Conservation (phyloP, 257 asterid species). For the Henckelia pumila region DNA sequence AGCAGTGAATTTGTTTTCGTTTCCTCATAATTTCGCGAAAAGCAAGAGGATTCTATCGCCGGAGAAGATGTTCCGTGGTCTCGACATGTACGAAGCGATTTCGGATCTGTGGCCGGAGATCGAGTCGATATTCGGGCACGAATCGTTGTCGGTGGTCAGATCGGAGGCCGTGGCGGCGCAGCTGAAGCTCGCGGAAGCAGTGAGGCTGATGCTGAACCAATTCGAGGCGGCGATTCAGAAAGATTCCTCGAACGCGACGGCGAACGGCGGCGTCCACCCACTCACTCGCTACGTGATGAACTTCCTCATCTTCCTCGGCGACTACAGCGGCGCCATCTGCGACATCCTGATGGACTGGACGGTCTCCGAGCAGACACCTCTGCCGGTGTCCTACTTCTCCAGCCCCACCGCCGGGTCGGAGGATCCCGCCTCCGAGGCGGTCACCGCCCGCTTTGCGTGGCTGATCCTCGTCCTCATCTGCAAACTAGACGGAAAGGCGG, state of each 20-base stretch:
- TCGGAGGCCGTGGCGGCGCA: slow-evolving; percentile 55
- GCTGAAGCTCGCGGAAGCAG: slow-evolving; percentile 65
- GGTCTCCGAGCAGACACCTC: slow-evolving; percentile 34
- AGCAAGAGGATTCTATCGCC: slow-evolving; percentile 58
- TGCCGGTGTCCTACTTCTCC: slow-evolving; percentile 61
- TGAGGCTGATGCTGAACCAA: slow-evolving; percentile 52
- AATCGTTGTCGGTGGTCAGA: slow-evolving; percentile 46
- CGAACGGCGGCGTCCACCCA: slow-evolving; percentile 75
- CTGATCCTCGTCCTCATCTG: slow-evolving; percentile 70
- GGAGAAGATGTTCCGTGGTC: slow-evolving; percentile 68
- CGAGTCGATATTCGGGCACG: slow-evolving; percentile 54
- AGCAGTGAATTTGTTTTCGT: slow-evolving; percentile 44
- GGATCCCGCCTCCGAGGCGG: slow-evolving; percentile 32
- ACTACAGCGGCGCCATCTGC: slow-evolving; percentile 60
- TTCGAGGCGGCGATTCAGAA: slow-evolving; percentile 79
- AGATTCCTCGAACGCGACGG: slow-evolving; percentile 53
- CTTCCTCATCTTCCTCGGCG: slow-evolving; percentile 61
- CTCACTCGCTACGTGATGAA: slow-evolving; percentile 92
- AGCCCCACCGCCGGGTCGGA: slow-evolving; percentile 44
- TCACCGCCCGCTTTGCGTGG: slow-evolving; percentile 53
- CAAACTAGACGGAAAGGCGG: slow-evolving; percentile 80
- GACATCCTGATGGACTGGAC: slow-evolving; percentile 63
- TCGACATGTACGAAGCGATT: slow-evolving; percentile 73
- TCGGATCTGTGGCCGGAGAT: slow-evolving; percentile 65
- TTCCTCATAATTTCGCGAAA: slow-evolving; percentile 53